phyloP scores from a whole-genome alignment of 202 grass and related monocot species.

The Sporobolus alterniflorus region DNA sequence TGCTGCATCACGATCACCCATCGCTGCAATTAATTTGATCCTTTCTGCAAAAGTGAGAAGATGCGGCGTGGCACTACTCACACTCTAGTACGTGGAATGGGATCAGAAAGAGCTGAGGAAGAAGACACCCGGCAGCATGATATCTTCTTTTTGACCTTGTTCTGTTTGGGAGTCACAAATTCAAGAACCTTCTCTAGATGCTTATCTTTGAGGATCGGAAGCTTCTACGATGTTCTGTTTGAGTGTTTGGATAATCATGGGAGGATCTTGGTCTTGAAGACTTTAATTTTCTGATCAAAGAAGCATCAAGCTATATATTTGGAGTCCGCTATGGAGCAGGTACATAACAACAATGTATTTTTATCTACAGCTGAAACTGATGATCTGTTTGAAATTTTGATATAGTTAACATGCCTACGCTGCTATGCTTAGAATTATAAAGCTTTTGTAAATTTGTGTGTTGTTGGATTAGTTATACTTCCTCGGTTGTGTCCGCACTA shows the following conservation, averaged over 20 bases:
- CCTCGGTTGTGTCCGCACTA: not conserved
- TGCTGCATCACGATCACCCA: conserved; percentile 10
- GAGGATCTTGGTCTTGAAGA: too few species aligned
- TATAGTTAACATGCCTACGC: not conserved
- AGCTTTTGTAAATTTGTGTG: too few species aligned
- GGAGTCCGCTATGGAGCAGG: not conserved
- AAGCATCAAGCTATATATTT: not conserved
- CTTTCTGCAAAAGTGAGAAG: not conserved
- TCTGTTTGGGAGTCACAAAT: too few species aligned
- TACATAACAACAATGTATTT: not conserved
- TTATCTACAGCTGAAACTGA: not conserved
- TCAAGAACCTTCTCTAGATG: too few species aligned
- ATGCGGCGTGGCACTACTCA: conserved; percentile 22
- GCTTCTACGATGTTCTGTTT: too few species aligned
- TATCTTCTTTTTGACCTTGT: too few species aligned
- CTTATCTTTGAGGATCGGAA: too few species aligned
- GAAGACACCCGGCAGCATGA: too few species aligned
- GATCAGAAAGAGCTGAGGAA: too few species aligned
- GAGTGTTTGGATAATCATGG: too few species aligned
- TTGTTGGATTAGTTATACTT: not conserved
- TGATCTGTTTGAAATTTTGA: too few species aligned
- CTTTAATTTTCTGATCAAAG: not conserved
- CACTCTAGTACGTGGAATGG: not conserved
- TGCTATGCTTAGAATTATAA: not conserved
- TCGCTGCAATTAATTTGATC: conserved; percentile 2